A percentile compares a stretch with the other conserved stretches of the same genome.
These are phyloP conservation scores for Monotropa hypopitys DNA, from an alignment of 179 eudicot species.

Conservation along the genomic window DNA sequence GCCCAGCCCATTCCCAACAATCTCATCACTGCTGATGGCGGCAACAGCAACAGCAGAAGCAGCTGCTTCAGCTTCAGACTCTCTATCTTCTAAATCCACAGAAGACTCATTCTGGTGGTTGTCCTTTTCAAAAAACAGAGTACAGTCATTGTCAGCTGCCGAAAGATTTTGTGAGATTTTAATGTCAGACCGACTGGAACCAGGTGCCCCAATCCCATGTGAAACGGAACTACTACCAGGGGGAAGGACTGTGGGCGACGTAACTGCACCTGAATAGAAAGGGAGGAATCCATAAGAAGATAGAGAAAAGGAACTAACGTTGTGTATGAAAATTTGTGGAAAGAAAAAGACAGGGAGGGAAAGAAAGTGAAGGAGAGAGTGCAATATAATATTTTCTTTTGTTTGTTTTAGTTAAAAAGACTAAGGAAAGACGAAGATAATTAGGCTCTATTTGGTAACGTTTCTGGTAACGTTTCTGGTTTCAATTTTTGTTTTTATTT, in stretches of 20 bases:
- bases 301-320: background rate
- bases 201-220: slow-evolving; percentile 46
- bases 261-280: slow-evolving; percentile 69
- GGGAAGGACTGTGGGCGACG: slow-evolving; percentile 67
- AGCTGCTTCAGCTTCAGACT: slow-evolving; percentile 59
- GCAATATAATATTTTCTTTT: background rate
- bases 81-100: slow-evolving; percentile 47
- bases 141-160: slow-evolving; percentile 24
- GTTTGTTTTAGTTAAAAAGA: background rate
- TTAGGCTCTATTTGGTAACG: no score
- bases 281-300: background rate
- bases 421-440: background rate
- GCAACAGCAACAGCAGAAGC: slow-evolving; percentile 88
- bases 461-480: no score
- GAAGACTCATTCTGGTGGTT: slow-evolving; percentile 36
- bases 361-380: background rate
- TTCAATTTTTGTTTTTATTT: no score
- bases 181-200: slow-evolving; percentile 47
- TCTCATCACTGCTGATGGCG: slow-evolving; percentile 70
- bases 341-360: background rate
- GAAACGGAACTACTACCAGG: slow-evolving; percentile 41
- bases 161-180: slow-evolving; percentile 32
- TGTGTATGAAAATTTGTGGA: background rate
- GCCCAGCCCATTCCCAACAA: slow-evolving; percentile 34
- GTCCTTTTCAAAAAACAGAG: slow-evolving; percentile 47